Evolutionary conservation across 768 basidiomycete genomes (phyloP).

Genomic region (Trametes coccinea): DNA sequence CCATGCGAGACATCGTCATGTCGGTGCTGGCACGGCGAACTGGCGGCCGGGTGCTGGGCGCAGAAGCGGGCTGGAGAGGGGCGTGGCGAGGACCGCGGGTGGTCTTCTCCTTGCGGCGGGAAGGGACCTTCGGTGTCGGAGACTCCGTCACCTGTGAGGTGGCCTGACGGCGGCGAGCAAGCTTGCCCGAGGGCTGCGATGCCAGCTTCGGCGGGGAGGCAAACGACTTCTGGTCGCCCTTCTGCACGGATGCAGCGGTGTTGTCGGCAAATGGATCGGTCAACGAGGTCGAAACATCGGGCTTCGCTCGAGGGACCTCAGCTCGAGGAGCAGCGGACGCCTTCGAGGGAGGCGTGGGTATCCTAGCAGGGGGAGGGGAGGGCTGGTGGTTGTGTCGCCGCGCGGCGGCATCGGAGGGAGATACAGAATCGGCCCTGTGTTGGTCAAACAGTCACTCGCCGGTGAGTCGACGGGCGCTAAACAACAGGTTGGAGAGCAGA

Average conservation of each 20-base stretch:
- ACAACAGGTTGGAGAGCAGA: conserved; percentile 11
- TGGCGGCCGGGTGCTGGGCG: conserved; percentile 36
- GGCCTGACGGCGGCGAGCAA: conserved; percentile 58
- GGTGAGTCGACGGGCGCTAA: conserved; percentile 33
- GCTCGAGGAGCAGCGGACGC: conserved; percentile 33
- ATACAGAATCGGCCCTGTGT: conserved; percentile 48
- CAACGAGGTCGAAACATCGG: conserved; percentile 34
- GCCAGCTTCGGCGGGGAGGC: conserved; percentile 43
- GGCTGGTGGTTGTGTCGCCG: conserved; percentile 62
- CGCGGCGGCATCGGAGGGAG: conserved; percentile 40
- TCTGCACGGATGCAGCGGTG: conserved; percentile 34
- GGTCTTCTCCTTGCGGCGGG: conserved; percentile 34
- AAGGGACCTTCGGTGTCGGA: conserved; percentile 44
- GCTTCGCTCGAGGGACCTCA: conserved; percentile 21
- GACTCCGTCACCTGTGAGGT: conserved; percentile 32
- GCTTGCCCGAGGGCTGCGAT: conserved; percentile 52
- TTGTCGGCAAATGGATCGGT: conserved; percentile 53
- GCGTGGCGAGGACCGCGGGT: conserved; percentile 29
- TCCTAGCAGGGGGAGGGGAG: conserved; percentile 47
- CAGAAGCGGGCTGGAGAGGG: conserved; percentile 52
- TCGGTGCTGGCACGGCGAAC: conserved; percentile 37
- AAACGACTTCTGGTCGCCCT: conserved; percentile 30
- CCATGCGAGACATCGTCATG: conserved; percentile 24
- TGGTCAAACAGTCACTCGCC: neutral
- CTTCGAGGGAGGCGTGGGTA: conserved; percentile 68